Evolutionary conservation across 371 early-diverging fungal genomes (phyloP), one percentile per base, ranked within the genome.

Genomic region (Quaeritorhiza haematococci): DNA sequence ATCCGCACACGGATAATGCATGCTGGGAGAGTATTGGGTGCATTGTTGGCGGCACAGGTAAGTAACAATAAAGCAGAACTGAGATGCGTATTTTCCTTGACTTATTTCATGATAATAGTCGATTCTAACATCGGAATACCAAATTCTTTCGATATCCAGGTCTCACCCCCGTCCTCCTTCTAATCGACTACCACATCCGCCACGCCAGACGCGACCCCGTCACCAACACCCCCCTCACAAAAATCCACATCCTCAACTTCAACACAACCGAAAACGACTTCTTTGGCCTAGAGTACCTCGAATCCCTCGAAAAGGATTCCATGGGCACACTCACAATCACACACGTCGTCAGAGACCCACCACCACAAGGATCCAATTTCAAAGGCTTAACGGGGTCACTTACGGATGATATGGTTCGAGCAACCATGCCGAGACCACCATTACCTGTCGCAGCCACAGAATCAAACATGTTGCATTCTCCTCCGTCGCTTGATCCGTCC

Each of bases 141-240:
- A n/a, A 50, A 48, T 41, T 23, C n/a, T 33, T 2, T 51, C 42
- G 6, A 7, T 1, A 46, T 35, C 21, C 43, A 32, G 73, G 73
- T 27, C 15, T 73, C 0, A 73, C 70, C 4, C 63, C 70, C 21
- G 63, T 73, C 62, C 53, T 73, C 4, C 51, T 67, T 3, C n/a
- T 68, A 29, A 63, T 70, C 33, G 74, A 73, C 47, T 70, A 67
- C 53, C 64, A 69, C 56, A 24, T 70, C 7, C 26, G 27, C 27
- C 42, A 61, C 38, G 51, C 44, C n/a, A 8, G 29, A 17, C 46
- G 68, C 0, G 64, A 64, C 34, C 58, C 68, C 17, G 26, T 35
- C 42, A 64, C 64, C 10, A 61, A 58, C 41, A 5, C 19, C 4
- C 64, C 62, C n/a, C 13, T 38, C 43, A 44, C 44, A 26, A 42